These are phyloP conservation scores for Mariannaea elegans DNA, from an alignment of 2,329 filamentous ascomycete species.

Conservation along the genomic window DNA sequence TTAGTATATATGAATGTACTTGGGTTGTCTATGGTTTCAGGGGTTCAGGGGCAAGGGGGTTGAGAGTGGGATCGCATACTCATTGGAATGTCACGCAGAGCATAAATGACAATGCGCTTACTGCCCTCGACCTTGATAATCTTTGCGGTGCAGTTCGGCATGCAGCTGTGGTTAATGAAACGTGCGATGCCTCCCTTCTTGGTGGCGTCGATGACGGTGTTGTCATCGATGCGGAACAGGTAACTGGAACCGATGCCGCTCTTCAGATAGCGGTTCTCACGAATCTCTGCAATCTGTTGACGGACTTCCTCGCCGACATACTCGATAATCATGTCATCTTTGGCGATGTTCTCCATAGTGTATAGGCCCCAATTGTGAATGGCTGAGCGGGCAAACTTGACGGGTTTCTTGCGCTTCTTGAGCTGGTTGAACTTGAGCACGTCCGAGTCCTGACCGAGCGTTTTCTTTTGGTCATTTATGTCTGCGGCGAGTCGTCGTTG, in stretches of 20 bases:
- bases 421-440: slow-evolving; percentile 98
- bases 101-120: slow-evolving; percentile 99
- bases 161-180: slow-evolving; percentile 99
- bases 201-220: slow-evolving; percentile 96
- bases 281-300: slow-evolving; percentile 96
- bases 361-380: slow-evolving; percentile 99
- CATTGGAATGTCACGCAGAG: slow-evolving; percentile 90
- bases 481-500: slow-evolving; percentile 95
- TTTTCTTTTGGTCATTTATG: slow-evolving; percentile 93
- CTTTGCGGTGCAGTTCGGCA: slow-evolving; percentile 98
- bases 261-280: slow-evolving; percentile 90
- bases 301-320: slow-evolving; percentile 98
- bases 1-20: slow-evolving; percentile 15
- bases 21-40: background rate
- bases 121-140: slow-evolving; percentile 99
- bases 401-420: slow-evolving; percentile 99
- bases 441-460: slow-evolving; percentile 83
- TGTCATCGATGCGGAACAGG: slow-evolving; percentile 97
- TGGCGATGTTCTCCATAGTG: slow-evolving; percentile 94
- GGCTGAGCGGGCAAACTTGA: slow-evolving; percentile 95
- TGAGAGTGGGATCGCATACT: slow-evolving; percentile 68
- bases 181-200: slow-evolving; percentile 98
- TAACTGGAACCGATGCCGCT: slow-evolving; percentile 98
- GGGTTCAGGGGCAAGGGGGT: background rate
- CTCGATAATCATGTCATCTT: slow-evolving; percentile 99